Evolutionary conservation across 495 filamentous ascomycete species (phyloP), one percentile per base, ranked within the genome.

Genomic region (Penicillium nucicola): DNA sequence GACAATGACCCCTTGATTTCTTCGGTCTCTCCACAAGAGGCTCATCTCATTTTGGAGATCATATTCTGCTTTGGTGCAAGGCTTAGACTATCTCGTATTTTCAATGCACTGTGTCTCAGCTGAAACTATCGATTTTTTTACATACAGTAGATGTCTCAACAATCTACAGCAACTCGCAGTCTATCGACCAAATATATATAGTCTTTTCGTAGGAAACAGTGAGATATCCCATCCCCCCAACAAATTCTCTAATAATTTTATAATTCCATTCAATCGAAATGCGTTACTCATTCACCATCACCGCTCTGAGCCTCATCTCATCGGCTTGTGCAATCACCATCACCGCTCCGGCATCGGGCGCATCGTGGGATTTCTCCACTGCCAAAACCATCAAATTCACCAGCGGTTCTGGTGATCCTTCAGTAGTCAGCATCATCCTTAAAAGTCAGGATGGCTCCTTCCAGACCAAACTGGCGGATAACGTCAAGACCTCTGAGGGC

Each of bases 401-500:
- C 32, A 43, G 45, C 14, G 17, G 18, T 4, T 39, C 45, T 34
- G 25, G 45, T 44, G 52, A 54, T 44, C 52, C 52, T 49, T 25
- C 42, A 3, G 42, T 45, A 14, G 15, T 45, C 42, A 45, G 42
- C 18, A 55, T 55, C 35, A 55, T 55, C 36, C 52, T 55, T 42
- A 41, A 47, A 45, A 55, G 10, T 36, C 28, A 50, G 35, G 52
- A 55, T 55, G 52, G 52, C 41, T 50, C 46, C 35, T 55, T 50
- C 46, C 52, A 55, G 47, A 55, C 47, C 20, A 55, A 55, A 50
- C 42, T 55, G 34, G 52, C 46, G 30, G 52, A 55, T 42, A 55
- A 55, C 35, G 52, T 55, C 46, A 55, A 55, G 41, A 55, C 52
- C 15, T 55, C 52, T 36, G 35, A 36, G 2, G 52, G 52, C 36